Evolutionary conservation across 148 eudicot genomes (phyloP).

Genomic region (Pharnaceum exiguum): DNA sequence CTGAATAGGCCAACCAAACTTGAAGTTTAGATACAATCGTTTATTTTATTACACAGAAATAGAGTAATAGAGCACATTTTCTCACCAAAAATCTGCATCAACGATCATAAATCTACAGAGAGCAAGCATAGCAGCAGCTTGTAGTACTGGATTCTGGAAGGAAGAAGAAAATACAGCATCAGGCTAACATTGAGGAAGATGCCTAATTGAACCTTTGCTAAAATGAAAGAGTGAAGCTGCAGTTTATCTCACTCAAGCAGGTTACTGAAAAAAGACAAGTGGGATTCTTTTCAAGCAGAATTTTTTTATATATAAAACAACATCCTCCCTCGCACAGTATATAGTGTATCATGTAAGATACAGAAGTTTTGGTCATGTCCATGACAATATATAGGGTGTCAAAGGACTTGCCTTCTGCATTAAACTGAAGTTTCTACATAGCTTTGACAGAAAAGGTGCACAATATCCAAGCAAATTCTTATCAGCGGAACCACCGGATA

Average conservation of each 20-base stretch:
- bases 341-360: too few relatives aligned
- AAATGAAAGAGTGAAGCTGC: not conserved
- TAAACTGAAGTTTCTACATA: conserved; percentile 82
- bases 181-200: conserved; percentile 2
- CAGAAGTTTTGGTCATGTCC: not conserved
- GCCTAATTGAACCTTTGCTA: not conserved
- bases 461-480: conserved; percentile 87
- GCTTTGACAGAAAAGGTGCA: conserved; percentile 73
- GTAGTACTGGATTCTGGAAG: conserved; percentile 80
- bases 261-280: too few relatives aligned
- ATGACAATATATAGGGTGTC: not conserved
- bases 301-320: too few relatives aligned
- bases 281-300: too few relatives aligned
- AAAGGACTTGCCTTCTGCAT: conserved; percentile 80
- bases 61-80: not conserved
- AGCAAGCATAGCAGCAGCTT: conserved; percentile 96
- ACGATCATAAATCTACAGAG: conserved; percentile 90
- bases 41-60: not conserved
- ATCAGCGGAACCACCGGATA: conserved; percentile 56
- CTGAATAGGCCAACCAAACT: conserved; percentile 33
- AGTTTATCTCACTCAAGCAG: too few relatives aligned
- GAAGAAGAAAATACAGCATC: conserved; percentile 15
- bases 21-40: not conserved
- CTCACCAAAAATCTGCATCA: conserved; percentile 90
- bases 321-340: too few relatives aligned